Evolutionary conservation across 1,139 yeast genomes (phyloP).

Genomic region (Geotrichum macrosporum): DNA sequence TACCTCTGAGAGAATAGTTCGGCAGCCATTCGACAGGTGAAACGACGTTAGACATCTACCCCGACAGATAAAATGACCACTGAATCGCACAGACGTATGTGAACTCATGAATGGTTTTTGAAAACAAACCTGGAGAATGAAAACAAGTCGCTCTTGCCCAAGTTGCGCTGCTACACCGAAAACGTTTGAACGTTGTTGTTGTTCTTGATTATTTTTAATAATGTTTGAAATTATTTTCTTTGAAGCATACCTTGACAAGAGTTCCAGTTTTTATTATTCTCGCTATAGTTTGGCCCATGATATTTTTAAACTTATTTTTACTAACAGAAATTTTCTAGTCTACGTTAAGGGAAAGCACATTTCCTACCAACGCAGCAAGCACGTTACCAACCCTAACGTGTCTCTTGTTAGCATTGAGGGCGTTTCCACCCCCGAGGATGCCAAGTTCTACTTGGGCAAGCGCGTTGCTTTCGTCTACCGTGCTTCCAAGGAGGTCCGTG

Average conservation of each 20-base stretch:
- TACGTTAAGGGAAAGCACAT: slow-evolving; percentile 99
- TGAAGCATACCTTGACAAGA: too few relatives aligned
- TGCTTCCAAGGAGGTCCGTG: slow-evolving; percentile 96
- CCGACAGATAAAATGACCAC: slow-evolving; percentile 21
- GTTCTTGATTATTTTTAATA: too few relatives aligned
- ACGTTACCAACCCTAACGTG: slow-evolving; percentile 95
- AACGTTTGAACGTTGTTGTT: too few relatives aligned
- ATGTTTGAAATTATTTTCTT: too few relatives aligned
- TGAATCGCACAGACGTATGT: slow-evolving; percentile 22
- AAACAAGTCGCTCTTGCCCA: too few relatives aligned
- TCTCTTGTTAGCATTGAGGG: slow-evolving; percentile 97
- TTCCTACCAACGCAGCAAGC: slow-evolving; percentile 99
- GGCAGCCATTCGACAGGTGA: slow-evolving; percentile 20
- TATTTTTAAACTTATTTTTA: too few relatives aligned
- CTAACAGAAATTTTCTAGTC: slow-evolving; percentile 52
- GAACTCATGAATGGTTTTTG: too few relatives aligned
- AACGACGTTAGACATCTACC: slow-evolving; percentile 22
- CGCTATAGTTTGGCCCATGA: too few relatives aligned
- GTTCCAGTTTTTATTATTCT: too few relatives aligned
- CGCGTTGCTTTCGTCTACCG: slow-evolving; percentile 99
- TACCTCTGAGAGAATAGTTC: slow-evolving; percentile 16
- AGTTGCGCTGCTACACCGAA: too few relatives aligned
- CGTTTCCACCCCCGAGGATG: slow-evolving; percentile 85
- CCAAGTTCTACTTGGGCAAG: slow-evolving; percentile 99
- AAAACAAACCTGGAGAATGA: too few relatives aligned